Percentiles rank a stretch among this genome's conserved stretches.
Evolutionary conservation across 129 eudicot species (phyloP).

Genomic region (Chrysanthemum seticuspe): DNA sequence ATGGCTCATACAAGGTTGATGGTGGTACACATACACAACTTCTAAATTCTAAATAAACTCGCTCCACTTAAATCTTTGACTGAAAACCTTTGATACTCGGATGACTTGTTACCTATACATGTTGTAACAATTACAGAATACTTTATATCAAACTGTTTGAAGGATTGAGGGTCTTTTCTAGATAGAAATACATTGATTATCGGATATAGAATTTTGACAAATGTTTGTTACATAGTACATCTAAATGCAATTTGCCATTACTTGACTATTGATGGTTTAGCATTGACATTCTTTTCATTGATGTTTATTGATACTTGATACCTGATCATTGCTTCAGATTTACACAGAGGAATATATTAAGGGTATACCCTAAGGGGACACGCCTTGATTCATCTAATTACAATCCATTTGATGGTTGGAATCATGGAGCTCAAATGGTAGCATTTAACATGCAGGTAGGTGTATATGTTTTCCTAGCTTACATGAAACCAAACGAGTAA

Average conservation of each 20-base stretch:
- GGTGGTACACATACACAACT: background rate
- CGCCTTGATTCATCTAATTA: slow-evolving; percentile 55
- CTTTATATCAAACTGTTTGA: too few species aligned
- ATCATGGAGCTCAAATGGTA: slow-evolving; percentile 61
- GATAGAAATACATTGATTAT: too few species aligned
- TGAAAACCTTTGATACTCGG: too few species aligned
- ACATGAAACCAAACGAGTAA: background rate
- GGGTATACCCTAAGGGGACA: slow-evolving; percentile 63
- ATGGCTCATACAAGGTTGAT: slow-evolving; percentile 1
- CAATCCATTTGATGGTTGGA: slow-evolving; percentile 55
- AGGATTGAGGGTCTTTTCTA: too few species aligned
- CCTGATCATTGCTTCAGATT: slow-evolving; percentile 29
- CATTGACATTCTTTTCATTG: background rate
- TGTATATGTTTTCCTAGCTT: slow-evolving; percentile 4
- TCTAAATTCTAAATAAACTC: background rate
- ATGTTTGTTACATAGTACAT: background rate
- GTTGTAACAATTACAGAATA: too few species aligned
- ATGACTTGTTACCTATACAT: too few species aligned
- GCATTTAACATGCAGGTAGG: slow-evolving; percentile 57
- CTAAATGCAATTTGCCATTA: background rate
- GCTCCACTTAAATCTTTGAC: too few species aligned
- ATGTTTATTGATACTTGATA: slow-evolving; percentile 14
- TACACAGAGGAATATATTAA: slow-evolving; percentile 52
- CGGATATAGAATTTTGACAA: too few species aligned
- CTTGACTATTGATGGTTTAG: background rate